Conservation (phyloP, 2,329 filamentous ascomycete genomes). For the Colletotrichum cordylinicola region DNA sequence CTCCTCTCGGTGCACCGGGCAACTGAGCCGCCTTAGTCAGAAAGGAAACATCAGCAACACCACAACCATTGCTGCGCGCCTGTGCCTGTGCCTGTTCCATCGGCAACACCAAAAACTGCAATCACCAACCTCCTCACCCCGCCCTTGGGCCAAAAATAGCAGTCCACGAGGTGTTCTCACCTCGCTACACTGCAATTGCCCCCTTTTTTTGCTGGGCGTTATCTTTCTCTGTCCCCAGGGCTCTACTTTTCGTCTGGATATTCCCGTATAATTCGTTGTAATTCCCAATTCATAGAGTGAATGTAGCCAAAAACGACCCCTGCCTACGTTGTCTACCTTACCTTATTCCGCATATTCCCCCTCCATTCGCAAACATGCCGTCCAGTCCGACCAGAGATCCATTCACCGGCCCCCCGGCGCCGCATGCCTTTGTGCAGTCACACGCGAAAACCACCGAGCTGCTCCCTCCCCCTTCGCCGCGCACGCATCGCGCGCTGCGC, state of each 20-base stretch:
- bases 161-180: constrained; percentile 17
- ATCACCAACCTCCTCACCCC: constrained; percentile 21
- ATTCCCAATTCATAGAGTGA: constrained; percentile 1
- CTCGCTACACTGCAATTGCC: constrained; percentile 12
- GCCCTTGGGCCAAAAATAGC: constrained; percentile 18
- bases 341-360: not conserved
- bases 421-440: constrained; percentile 24
- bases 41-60: constrained; percentile 4
- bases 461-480: constrained; percentile 64
- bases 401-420: constrained; percentile 25
- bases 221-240: not conserved
- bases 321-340: not conserved
- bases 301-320: not conserved
- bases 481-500: constrained; percentile 71
- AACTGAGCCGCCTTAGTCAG: constrained; percentile 16
- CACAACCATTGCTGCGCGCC: not conserved
- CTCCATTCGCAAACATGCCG: constrained; percentile 24
- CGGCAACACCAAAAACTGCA: constrained; percentile 13
- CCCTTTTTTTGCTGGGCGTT: not conserved
- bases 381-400: constrained; percentile 35
- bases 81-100: not conserved
- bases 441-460: constrained; percentile 45
- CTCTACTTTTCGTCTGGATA: not conserved
- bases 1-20: not conserved
- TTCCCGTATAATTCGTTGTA: constrained; percentile 12